Evolutionary conservation across 768 basidiomycete genomes (phyloP), one percentile per base, ranked within the genome.

Genomic region (Suillus subaureus): DNA sequence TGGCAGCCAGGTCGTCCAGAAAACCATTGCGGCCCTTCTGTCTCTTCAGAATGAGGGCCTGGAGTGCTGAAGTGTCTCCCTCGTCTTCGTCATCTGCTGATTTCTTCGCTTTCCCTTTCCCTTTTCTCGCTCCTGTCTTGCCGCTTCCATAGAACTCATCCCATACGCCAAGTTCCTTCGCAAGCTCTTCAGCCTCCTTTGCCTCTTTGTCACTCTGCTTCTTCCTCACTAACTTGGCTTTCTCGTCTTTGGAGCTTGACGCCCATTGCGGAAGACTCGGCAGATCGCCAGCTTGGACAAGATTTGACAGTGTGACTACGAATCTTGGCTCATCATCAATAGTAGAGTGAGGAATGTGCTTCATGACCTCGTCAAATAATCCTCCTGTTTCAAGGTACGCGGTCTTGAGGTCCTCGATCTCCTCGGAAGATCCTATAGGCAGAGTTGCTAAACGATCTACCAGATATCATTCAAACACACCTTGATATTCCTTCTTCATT

Each of bases 401-500:
- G 4, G 78, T 72, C 70, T 87, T 86, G 51, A 99, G 78, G 77
- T 99, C 97, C 39, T 86, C 81, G 3, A 87, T 75, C 75, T 99
- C 97, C 75, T 98, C 96, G 2, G 81, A 71, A 16, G 97, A 97
- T 61, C 90, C 97, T 98, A 70, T 3, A 43, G 31, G 45, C 42
- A 37, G 18, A 21, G 18, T 60, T 42, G 31, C 26, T 60, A 21
- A 3, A 31, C 26, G 4, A 37, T 21, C 40, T n/a, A 6, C 18
- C 8, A 31, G 26, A 28, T 31, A 13, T n/a, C 0, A 31, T 31
- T 31, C 11, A 28, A 68, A 42, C 58, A 66, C 66, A 91, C 97
- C 94, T 83, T 99, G 96, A 77, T 99, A 99, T 71, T 88, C 89
- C 70, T 88, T 89, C 85, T 94, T 97, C 87, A 97, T 88, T 75